Evolutionary conservation across 1,284 basidiomycete species (phyloP), one percentile per base, ranked within the genome.

Genomic region (Fistulinella cinereoalba): DNA sequence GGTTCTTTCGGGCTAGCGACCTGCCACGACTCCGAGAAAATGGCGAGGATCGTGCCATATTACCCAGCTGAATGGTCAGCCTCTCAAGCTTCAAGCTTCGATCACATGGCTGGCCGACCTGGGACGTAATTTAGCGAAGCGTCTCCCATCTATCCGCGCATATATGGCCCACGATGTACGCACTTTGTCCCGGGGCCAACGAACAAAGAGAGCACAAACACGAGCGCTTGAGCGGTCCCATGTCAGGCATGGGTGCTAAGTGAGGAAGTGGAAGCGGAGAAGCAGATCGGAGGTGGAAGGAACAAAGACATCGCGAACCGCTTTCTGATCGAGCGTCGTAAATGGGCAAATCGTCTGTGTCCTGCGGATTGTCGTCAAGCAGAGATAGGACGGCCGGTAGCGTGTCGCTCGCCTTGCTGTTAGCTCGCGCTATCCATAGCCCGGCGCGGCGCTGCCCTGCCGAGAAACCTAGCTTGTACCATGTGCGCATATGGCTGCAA

Each of bases 231-330:
- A 37, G 37, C 22, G 37, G 31, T 54, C 46, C 54, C 46, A 54
- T 58, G 55, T 41, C 56, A 60, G 25, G 29, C 27, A 41, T n/a
- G n/a, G n/a, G n/a, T n/a, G n/a, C n/a, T 36, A 42, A 38, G 34
- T 43, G 51, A 37, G 46, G 46, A 56, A 56, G 32, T 1, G 44
- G 57, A 59, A 56, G 51, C 23, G 2, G 37, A 57, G 56, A 58
- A 60, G 55, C 44, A 47, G 47, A 60, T 62, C 56, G 51, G 57
- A 60, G 52, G 55, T 53, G 48, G 49, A 60, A 56, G 46, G 31
- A 21, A 47, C 18, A 12, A 53, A 43, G 49, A 46, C 31, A 41
- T 34, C 23, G 46, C 34, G 44, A 55, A 40, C 46, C 55, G 37
- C 28, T 43, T 45, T 43, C 42, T 36, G 54, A 48, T 42, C 36